Conservation (phyloP, 2,329 filamentous ascomycete genomes). For the Truncatella angustata region DNA sequence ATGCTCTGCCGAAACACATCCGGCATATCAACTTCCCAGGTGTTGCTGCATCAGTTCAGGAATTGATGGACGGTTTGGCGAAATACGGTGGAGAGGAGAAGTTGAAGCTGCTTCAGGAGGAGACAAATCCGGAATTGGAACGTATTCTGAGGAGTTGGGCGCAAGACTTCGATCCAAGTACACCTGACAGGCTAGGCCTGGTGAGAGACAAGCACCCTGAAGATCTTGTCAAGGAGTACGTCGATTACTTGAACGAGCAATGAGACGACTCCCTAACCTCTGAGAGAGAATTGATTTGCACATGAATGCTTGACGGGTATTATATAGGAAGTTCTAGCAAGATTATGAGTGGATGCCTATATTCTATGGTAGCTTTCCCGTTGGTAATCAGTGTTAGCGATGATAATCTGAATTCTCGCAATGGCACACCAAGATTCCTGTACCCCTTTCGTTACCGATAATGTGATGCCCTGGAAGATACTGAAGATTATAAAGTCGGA, state of each 20-base stretch:
- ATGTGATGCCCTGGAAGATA: too few species aligned
- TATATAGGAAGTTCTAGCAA: too few species aligned
- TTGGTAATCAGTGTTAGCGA: too few species aligned
- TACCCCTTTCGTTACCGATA: too few species aligned
- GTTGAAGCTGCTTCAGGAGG: conserved; percentile 51
- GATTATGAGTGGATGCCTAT: too few species aligned
- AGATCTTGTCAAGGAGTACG: conserved; percentile 54
- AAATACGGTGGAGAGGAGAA: conserved; percentile 55
- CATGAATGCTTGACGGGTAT: too few species aligned
- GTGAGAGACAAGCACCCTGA: conserved; percentile 51
- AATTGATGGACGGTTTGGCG: conserved; percentile 58
- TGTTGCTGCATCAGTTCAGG: conserved; percentile 54
- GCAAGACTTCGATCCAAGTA: conserved; percentile 51
- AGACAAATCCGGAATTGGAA: conserved; percentile 51
- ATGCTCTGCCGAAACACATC: conserved; percentile 41
- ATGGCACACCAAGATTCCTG: too few species aligned
- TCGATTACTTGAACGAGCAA: conserved; percentile 33
- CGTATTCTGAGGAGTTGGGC: conserved; percentile 61
- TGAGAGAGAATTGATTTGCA: too few species aligned
- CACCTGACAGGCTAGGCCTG: conserved; percentile 50
- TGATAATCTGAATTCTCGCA: too few species aligned
- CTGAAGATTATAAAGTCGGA: too few species aligned
- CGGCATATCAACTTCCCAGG: conserved; percentile 59
- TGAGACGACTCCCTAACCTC: too few species aligned
- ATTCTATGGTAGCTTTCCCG: too few species aligned